phyloP scores from a whole-genome alignment of 768 basidiomycete species.

The Lactarius tabidus region DNA sequence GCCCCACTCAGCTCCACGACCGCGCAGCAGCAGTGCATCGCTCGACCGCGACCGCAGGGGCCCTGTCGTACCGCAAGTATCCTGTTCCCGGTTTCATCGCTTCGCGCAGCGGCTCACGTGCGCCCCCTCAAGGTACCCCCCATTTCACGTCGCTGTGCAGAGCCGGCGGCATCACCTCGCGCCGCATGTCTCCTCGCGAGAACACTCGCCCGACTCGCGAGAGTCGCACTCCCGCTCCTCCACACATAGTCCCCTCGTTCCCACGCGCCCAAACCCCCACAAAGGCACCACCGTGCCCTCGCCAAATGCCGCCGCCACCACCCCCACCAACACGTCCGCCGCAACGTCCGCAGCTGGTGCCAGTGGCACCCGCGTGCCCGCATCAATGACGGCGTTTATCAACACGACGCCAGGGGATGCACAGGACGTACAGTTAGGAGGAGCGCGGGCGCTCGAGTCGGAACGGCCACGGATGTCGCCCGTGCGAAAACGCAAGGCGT shows the following conservation, averaged over 20 bases:
- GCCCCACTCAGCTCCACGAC: constrained; percentile 3
- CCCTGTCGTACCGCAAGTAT: constrained; percentile 7
- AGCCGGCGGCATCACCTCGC: constrained; percentile 1
- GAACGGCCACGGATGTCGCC: constrained; percentile 10
- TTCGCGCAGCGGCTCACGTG: constrained; percentile 14
- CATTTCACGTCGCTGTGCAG: constrained; percentile 1
- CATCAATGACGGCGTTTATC: constrained; percentile 9
- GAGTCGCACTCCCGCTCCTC: constrained; percentile 13
- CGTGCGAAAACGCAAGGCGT: constrained; percentile 20
- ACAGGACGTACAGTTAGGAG: not conserved
- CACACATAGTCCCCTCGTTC: constrained; percentile 4
- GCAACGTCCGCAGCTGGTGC: not conserved
- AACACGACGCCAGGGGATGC: constrained; percentile 15
- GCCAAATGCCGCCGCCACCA: not conserved
- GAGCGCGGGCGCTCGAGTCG: not conserved
- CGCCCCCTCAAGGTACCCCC: constrained; percentile 12
- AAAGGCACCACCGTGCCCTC: constrained; percentile 8
- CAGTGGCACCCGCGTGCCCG: not conserved
- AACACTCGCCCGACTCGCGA: constrained; percentile 14
- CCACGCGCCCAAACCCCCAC: not conserved
- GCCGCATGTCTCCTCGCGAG: constrained; percentile 14
- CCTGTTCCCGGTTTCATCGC: constrained; percentile 8
- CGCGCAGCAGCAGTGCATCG: constrained; percentile 18
- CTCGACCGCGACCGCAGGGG: constrained; percentile 14
- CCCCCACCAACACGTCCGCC: not conserved